A percentile compares a stretch with the other conserved stretches of the same genome.
phyloP scores from a whole-genome alignment of 495 filamentous ascomycete genomes.

The Podospora bellae-mahoneyi region DNA sequence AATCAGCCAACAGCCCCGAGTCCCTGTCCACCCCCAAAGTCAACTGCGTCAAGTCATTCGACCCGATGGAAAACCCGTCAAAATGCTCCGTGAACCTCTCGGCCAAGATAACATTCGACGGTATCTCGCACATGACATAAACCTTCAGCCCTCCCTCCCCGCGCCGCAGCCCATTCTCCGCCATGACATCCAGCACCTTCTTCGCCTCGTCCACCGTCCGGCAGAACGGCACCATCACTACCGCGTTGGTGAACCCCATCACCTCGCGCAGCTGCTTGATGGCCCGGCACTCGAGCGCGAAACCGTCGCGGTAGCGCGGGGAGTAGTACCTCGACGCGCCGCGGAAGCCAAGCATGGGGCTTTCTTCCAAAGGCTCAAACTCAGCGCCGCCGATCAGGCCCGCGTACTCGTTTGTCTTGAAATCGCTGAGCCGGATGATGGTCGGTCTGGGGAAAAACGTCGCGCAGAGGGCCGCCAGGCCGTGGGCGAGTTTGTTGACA shows the following conservation, averaged over 20 bases:
- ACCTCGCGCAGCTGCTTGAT: conserved; percentile 37
- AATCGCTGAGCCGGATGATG: conserved; percentile 40
- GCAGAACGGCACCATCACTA: conserved; percentile 43
- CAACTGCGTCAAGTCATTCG: conserved; percentile 41
- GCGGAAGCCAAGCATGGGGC: conserved; percentile 42
- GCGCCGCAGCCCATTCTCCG: conserved; percentile 32
- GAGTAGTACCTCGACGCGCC: conserved; percentile 42
- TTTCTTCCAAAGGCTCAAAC: conserved; percentile 39
- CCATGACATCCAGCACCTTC: conserved; percentile 35
- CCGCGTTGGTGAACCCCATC: conserved; percentile 38
- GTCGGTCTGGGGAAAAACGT: conserved; percentile 34
- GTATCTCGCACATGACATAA: conserved; percentile 43
- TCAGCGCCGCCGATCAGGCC: conserved; percentile 37
- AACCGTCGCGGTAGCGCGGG: conserved; percentile 36
- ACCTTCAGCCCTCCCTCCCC: conserved; percentile 36
- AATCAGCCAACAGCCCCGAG: conserved; percentile 31
- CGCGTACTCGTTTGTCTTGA: conserved; percentile 44
- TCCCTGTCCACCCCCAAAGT: conserved; percentile 39
- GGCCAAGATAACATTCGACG: conserved; percentile 39
- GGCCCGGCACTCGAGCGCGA: conserved; percentile 39
- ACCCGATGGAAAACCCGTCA: conserved; percentile 42
- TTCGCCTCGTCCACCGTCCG: conserved; percentile 35
- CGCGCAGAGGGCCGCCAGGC: conserved; percentile 37
- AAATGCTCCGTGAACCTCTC: conserved; percentile 32
- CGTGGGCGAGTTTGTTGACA: conserved; percentile 37